Conservation (phyloP, 176 grass and related monocot genomes). For the Avena eriantha region DNA sequence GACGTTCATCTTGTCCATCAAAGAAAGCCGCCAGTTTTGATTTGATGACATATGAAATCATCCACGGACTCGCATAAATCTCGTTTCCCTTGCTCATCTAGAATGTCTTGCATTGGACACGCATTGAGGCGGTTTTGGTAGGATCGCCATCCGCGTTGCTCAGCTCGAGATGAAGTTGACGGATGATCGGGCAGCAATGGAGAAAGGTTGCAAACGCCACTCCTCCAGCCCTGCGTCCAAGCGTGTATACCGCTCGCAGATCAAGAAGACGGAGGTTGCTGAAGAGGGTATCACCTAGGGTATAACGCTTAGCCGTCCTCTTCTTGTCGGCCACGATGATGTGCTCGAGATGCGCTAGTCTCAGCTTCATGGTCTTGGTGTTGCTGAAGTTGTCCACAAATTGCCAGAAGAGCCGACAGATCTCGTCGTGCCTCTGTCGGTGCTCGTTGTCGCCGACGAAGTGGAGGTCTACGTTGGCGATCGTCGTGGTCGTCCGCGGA, state of each 20-base stretch:
- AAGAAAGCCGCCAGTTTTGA: no score
- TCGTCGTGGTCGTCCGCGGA: neutral
- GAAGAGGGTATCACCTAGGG: neutral
- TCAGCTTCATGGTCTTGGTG: neutral
- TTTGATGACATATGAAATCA: neutral
- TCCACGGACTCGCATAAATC: neutral
- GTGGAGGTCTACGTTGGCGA: neutral
- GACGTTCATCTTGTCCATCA: no score
- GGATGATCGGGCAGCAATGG: neutral
- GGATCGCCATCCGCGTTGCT: neutral
- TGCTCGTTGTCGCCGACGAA: neutral
- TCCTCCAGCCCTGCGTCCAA: neutral
- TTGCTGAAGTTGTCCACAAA: neutral
- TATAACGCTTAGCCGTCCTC: neutral
- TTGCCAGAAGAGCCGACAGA: neutral
- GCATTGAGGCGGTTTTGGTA: neutral
- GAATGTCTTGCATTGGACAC: neutral
- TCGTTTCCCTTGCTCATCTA: neutral
- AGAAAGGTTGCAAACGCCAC: neutral
- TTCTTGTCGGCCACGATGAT: neutral
- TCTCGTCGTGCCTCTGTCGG: neutral
- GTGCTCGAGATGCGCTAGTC: neutral
- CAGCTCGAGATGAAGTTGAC: neutral
- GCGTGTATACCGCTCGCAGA: neutral
- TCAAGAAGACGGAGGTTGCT: neutral